Evolutionary conservation across 1,284 basidiomycete species (phyloP), one percentile per base, ranked within the genome.

Genomic region (Papiliotrema laurentii): DNA sequence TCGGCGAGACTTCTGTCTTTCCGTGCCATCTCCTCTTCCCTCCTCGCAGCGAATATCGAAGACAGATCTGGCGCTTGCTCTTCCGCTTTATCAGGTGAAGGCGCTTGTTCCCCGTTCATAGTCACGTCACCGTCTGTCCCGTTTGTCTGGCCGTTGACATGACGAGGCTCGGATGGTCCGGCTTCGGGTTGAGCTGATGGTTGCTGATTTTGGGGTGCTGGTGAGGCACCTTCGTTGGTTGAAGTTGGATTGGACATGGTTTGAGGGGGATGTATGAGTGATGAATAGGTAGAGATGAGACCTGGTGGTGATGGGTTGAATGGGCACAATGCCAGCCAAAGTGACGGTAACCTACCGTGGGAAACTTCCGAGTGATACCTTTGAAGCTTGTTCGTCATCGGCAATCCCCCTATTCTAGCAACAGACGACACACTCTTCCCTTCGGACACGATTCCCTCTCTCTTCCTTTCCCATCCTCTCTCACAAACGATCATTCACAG

Each of bases 1-100:
- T 98, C 92, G 4, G 89, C 90, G 38, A 99, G 73, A 1, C 88
- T 92, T 42, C 88, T 80, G 65, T 89, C 65, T 31, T 62, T 89
- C 55, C 87, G 78, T 0, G 88, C 86, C 53, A 88, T 84, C 66
- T 96, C 92, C 36, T 87, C 84, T 25, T 75, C 74, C 38, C 75
- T 61, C 35, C 69, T 64, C 22, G 64, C 61, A 6, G 66, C 62
- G 45, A 66, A 68, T 14, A 69, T 56, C 50, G 71, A 53, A 1
- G 58, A 53, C 39, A 67, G 50, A 39, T 66, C 59, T 3, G 52
- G 46, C 33, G 45, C 49, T 43, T 24, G 26, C 30, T 49, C 34
- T 28, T 33, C 28, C 38, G 34, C 27, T 18, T 21, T 49, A 22
- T 41, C 37, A 21, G 24, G 27, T 43, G 26, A n/a, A 14, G 43